Base-by-base conservation (phyloP, 805 yeast species). In the Ogataea methylovora region DNA sequence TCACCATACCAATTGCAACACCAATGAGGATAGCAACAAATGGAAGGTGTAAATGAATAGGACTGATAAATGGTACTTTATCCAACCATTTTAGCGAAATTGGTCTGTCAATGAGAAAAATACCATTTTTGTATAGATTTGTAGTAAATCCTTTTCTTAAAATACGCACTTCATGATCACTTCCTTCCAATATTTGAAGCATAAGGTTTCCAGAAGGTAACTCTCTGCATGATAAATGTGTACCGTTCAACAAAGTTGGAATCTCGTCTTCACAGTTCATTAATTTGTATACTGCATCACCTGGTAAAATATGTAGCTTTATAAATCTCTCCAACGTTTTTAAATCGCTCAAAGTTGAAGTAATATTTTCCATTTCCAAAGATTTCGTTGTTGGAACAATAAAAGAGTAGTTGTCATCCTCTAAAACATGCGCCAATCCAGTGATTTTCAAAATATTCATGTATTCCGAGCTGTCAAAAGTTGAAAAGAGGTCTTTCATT, bases 11-110 rank as follows among this genome's bases (percentile, higher is more conserved):
- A 8, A 79, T 47, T 2, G 81, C 56, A 4, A 80, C 60, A 6
- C 92, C 94, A 19, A 82, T 54, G 0, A 78, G 78, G 22, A 82
- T 59, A 11, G 90, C 84, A 14, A 79, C 67, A 34, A 75, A 67
- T 5, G 92, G 87, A 24, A 84, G 56, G 40, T 71, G 79, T 17
- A 83, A 54, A 39, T 72, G 81, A 29, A 76, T 60, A 24, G 71
- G 68, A 15, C 66, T 49, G 20, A 56, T 61, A n/a, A 47, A 43
- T 5, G 32, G 38, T 8, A 37, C 32, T 5, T 49, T 51, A 22
- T 69, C 68, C 5, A 79, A 51, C 92, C 94, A 83, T 2, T 55
- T 51, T 17, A 80, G 68, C 25, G 72, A 70, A n/a, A 84, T 60
- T 2, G 88, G 85, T 32, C 74, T 65, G 42, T 84, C 90, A 30